Conservation (phyloP, 2,329 filamentous ascomycete genomes). For the Calonectria fujianensis region DNA sequence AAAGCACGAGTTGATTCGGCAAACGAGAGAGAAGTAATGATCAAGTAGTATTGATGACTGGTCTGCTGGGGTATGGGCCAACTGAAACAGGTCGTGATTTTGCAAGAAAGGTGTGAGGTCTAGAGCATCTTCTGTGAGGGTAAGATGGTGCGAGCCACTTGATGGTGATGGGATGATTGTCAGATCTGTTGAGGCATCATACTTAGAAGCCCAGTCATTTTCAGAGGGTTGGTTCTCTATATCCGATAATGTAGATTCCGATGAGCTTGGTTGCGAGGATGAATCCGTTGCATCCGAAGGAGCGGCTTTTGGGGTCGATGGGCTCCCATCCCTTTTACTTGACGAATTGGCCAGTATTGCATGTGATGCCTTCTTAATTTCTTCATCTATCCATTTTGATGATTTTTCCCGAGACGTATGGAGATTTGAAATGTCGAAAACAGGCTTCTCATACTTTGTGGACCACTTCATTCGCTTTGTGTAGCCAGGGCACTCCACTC, state of each 20-base stretch:
- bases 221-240: neutral
- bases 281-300: no score
- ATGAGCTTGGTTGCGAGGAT: neutral
- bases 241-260: neutral
- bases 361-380: neutral
- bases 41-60: conserved; percentile 32
- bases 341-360: neutral
- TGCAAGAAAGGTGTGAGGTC: neutral
- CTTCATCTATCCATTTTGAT: conserved; percentile 4
- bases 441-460: conserved; percentile 44
- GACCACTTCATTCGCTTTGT: conserved; percentile 47
- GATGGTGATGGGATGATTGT: neutral
- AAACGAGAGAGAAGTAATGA: conserved; percentile 44
- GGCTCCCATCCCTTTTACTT: neutral
- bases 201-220: neutral
- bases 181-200: neutral
- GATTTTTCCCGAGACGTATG: neutral
- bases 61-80: neutral
- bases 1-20: conserved; percentile 40
- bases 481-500: conserved; percentile 44
- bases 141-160: neutral
- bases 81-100: neutral
- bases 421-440: rapidly evolving
- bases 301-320: neutral
- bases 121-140: neutral